phyloP scores from a whole-genome alignment of 371 early-diverging fungal species.

The Mucor sp. region DNA sequence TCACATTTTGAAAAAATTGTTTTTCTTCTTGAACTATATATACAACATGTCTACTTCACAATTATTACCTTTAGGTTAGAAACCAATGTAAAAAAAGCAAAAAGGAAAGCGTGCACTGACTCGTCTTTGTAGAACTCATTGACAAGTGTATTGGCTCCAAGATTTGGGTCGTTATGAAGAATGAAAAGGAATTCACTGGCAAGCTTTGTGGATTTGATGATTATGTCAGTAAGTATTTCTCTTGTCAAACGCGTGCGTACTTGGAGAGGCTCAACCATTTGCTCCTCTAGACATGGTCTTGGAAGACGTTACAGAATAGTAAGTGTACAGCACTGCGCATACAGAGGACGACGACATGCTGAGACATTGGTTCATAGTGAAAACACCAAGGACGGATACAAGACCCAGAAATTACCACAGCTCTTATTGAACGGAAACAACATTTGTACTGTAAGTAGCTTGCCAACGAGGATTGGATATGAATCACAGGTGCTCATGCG shows the following conservation, averaged over 20 bases:
- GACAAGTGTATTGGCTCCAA: constrained; percentile 97
- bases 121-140: constrained; percentile 77
- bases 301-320: constrained; percentile 89
- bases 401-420: constrained; percentile 78
- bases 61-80: constrained; percentile 47
- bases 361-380: constrained; percentile 55
- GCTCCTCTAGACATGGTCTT: constrained; percentile 96
- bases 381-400: constrained; percentile 76
- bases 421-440: constrained; percentile 95
- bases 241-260: not conserved
- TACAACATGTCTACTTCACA: constrained; percentile 40
- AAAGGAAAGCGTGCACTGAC: not conserved
- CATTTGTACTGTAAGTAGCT: constrained; percentile 83
- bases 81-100: not conserved
- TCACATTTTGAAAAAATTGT: too few species aligned
- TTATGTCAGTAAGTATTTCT: constrained; percentile 84
- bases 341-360: not conserved
- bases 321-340: constrained; percentile 4
- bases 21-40: too few species aligned
- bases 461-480: not conserved
- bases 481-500: not conserved
- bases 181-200: constrained; percentile 94
- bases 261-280: too few species aligned
- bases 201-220: constrained; percentile 97
- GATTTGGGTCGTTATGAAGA: constrained; percentile 97